Conservation (phyloP, 139 green algal genomes). For the Chlamydomonas applanata region DNA sequence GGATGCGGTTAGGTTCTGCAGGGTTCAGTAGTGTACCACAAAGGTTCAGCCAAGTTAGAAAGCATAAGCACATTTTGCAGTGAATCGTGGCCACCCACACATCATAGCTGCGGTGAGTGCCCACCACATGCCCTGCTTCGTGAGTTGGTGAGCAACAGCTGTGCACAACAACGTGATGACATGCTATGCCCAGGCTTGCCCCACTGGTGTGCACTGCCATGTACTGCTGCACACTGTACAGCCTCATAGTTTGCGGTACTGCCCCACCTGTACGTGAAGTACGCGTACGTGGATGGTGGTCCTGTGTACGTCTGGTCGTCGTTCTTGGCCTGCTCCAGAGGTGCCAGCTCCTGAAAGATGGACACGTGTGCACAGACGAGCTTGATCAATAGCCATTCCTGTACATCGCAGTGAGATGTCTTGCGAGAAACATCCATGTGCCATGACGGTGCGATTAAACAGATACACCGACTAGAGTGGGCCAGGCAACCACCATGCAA, state of each 20-base stretch:
- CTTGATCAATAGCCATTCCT: too few relatives aligned
- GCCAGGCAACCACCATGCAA: too few relatives aligned
- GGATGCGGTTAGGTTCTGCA: neutral
- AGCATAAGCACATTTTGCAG: constrained; percentile 6
- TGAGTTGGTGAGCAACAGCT: neutral
- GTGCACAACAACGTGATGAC: neutral
- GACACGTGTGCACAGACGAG: too few relatives aligned
- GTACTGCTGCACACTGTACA: too few relatives aligned
- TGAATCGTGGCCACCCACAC: neutral
- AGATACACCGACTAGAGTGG: too few relatives aligned
- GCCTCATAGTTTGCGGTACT: too few relatives aligned
- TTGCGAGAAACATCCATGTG: too few relatives aligned
- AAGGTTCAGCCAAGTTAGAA: too few relatives aligned
- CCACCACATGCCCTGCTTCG: neutral
- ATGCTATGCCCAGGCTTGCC: neutral
- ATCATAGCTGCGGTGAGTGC: neutral
- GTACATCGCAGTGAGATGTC: too few relatives aligned
- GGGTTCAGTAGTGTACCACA: too few relatives aligned
- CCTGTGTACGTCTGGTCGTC: constrained; percentile 40
- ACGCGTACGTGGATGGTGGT: constrained; percentile 34
- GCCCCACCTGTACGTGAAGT: constrained; percentile 34
- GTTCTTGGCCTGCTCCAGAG: constrained; percentile 42
- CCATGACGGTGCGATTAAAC: too few relatives aligned
- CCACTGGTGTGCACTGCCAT: neutral
- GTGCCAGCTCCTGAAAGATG: constrained; percentile 38